Evolutionary conservation across 164 flowering plant species (phyloP), one percentile per base, ranked within the genome.

Genomic region (Umbilicus rupestris): DNA sequence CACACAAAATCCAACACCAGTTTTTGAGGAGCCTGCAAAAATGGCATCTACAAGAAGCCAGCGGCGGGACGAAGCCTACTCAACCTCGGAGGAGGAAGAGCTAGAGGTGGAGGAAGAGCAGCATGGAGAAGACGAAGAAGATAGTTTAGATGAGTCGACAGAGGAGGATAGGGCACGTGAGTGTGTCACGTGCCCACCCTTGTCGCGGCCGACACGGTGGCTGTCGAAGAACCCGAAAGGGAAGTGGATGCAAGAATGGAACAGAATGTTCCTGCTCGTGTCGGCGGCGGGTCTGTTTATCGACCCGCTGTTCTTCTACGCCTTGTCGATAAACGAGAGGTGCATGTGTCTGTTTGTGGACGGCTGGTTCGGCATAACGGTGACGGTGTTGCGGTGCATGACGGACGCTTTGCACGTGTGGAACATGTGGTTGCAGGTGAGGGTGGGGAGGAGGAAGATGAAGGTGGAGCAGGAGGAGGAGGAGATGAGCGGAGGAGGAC

Each of bases 261-360:
- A 89, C 71, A 50, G 85, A 71, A 81, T 84, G 0, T 94, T 89
- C 75, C 86, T 90, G 29, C 78, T 94, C 0, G 95, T 89, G 0
- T 84, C 88, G 59, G 90, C 88, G 10, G 63, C 79, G 2, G 98
- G 98, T 0, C 82, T 90, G 3, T 86, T 88, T 50, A 83, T 94
- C 2, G 98, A 94, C 71, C 98, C 98, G 0, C 80, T 94, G 67
- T 94, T 94, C 81, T 89, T 94, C 84, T 90, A 94, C 76, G 75
- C 91, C 1, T 81, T 94, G 24, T 89, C 98, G 0, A 79, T 94
- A 26, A 89, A 88, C 72, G 89, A 86, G 16, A 76, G 80, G 22
- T 86, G 84, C 69, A 77, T 89, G 88, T 90, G 98, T 66, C 81
- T 94, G 46, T 90, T 83, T 74, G 78, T 94, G 15, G 98, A 94